Evolutionary conservation across 148 eudicot genomes (phyloP).

Genomic region (Chenopodium berlandieri): DNA sequence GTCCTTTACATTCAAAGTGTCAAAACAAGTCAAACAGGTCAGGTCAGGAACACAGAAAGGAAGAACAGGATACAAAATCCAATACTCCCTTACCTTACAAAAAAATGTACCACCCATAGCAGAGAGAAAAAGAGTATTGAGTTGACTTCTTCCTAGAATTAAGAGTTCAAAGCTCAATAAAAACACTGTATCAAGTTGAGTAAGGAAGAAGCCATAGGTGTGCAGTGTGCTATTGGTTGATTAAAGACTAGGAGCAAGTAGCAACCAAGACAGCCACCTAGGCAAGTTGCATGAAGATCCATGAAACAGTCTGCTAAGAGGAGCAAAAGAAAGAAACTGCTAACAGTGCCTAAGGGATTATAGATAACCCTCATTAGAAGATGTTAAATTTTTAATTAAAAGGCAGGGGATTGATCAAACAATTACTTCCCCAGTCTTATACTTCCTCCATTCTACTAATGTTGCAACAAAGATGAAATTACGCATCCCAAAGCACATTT

Average conservation of each 20-base stretch:
- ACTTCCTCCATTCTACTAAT: too few relatives aligned
- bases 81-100: neutral
- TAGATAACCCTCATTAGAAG: neutral
- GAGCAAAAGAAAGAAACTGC: neutral
- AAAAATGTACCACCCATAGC: neutral
- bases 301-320: neutral
- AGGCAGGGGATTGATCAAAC: neutral
- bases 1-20: neutral
- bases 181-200: neutral
- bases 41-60: neutral
- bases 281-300: neutral
- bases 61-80: neutral
- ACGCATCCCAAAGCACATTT: too few relatives aligned
- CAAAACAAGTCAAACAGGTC: neutral
- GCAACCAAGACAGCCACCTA: neutral
- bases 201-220: neutral
- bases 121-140: neutral
- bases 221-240: too few relatives aligned
- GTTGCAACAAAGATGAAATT: too few relatives aligned
- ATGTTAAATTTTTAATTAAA: neutral
- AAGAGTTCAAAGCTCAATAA: neutral
- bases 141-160: neutral
- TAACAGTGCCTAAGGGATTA: neutral
- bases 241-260: neutral
- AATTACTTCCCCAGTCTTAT: neutral